A percentile compares a stretch with the other conserved stretches of the same genome.
phyloP scores from a whole-genome alignment of 163 green algal species.

The Smithsoniella earleae region DNA sequence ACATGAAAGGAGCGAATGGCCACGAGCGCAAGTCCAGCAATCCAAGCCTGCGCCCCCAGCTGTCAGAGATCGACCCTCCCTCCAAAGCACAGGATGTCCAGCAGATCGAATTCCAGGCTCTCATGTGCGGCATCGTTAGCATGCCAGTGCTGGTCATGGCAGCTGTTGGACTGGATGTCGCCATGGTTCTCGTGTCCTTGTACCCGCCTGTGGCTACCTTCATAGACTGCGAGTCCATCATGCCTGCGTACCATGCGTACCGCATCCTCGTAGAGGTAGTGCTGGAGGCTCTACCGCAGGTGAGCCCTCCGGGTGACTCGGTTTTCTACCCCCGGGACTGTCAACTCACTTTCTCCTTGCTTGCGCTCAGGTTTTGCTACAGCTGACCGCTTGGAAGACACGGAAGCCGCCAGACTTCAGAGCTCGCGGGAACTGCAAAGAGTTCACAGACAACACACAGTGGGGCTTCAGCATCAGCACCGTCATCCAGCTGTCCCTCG shows the following conservation, averaged over 20 bases:
- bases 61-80: too few species aligned
- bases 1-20: not conserved
- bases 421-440: not conserved
- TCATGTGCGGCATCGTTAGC: not conserved
- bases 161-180: constrained; percentile 10
- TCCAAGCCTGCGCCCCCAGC: too few species aligned
- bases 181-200: constrained; percentile 20
- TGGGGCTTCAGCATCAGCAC: not conserved
- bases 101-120: not conserved
- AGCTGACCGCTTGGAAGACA: constrained; percentile 19
- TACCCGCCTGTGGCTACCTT: not conserved
- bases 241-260: constrained; percentile 24
- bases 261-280: constrained; percentile 25
- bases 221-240: constrained; percentile 26
- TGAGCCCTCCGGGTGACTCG: not conserved
- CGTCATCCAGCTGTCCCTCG: constrained; percentile 8
- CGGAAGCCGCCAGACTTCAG: too few species aligned
- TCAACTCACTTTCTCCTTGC: not conserved
- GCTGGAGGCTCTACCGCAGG: constrained; percentile 25
- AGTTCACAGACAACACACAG: not conserved
- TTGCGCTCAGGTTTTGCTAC: constrained; percentile 8
- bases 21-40: too few species aligned
- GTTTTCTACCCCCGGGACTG: not conserved
- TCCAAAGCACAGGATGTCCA: not conserved
- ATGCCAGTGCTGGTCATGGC: constrained; percentile 26